A percentile compares a stretch with the other conserved stretches of the same genome.
These are phyloP conservation scores for Saccharomyces jurei DNA, from an alignment of 805 yeast species.

Conservation along the genomic window DNA sequence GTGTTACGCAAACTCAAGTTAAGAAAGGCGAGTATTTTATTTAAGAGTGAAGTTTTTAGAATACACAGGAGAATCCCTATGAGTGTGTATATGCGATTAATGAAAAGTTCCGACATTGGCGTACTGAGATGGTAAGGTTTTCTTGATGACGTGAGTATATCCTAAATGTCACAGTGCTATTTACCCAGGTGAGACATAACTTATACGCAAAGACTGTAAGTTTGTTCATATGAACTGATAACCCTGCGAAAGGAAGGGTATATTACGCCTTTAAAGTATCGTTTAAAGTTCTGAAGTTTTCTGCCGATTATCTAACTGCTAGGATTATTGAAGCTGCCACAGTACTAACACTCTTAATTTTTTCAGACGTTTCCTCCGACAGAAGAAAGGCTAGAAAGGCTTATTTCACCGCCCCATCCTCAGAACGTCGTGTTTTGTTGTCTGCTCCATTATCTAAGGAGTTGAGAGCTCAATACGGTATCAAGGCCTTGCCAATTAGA, in stretches of 20 bases:
- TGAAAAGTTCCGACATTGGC: no score
- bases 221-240: neutral
- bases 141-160: neutral
- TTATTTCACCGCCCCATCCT: conserved; percentile 96
- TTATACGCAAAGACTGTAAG: neutral
- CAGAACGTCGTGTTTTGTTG: conserved; percentile 87
- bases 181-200: neutral
- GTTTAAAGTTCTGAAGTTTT: neutral
- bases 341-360: conserved; percentile 26
- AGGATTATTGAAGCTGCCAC: neutral
- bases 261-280: neutral
- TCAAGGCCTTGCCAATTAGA: conserved; percentile 95
- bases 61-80: no score
- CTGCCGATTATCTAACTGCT: neutral
- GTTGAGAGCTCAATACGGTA: conserved; percentile 93
- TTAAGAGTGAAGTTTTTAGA: no score
- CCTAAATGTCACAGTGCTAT: neutral
- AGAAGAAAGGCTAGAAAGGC: conserved; percentile 99
- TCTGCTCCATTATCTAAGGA: conserved; percentile 99
- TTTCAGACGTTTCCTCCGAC: conserved; percentile 92
- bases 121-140: neutral
- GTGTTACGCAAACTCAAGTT: neutral
- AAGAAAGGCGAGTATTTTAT: no score
- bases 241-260: neutral
- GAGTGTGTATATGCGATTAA: no score